Conservation (phyloP, 192 early-diverging fungal species). For the Backusella parvicylindrica region DNA sequence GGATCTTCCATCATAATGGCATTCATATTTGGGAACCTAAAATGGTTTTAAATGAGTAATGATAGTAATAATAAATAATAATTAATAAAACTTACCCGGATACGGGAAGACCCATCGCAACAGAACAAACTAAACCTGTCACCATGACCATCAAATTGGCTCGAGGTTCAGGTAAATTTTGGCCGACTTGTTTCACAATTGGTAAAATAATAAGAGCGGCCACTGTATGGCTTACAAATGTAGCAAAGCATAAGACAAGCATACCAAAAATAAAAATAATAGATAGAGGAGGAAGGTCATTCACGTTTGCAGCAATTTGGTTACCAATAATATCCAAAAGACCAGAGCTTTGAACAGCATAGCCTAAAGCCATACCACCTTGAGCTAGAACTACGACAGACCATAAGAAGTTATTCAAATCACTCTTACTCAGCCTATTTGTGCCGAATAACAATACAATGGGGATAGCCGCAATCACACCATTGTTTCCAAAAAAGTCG, state of each 20-base stretch:
- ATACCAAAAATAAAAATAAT: slow-evolving; percentile 56
- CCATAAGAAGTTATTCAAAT: slow-evolving; percentile 66
- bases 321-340: slow-evolving; percentile 56
- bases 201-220: slow-evolving; percentile 73
- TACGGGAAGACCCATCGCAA: slow-evolving; percentile 71
- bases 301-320: slow-evolving; percentile 44
- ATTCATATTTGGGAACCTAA: slow-evolving; percentile 76
- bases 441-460: slow-evolving; percentile 66
- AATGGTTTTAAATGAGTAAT: background rate
- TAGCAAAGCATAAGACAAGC: slow-evolving; percentile 61
- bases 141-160: slow-evolving; percentile 65
- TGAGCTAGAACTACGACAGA: slow-evolving; percentile 59
- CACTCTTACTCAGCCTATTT: slow-evolving; percentile 66
- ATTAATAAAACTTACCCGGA: slow-evolving; percentile 6
- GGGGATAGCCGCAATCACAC: slow-evolving; percentile 66
- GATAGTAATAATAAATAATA: background rate
- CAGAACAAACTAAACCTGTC: slow-evolving; percentile 51
- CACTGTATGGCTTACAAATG: slow-evolving; percentile 72
- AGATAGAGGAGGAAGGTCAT: slow-evolving; percentile 45
- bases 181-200: slow-evolving; percentile 64
- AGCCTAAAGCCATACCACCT: slow-evolving; percentile 70
- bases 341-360: slow-evolving; percentile 59
- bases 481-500: slow-evolving; percentile 64
- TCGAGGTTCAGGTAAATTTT: slow-evolving; percentile 53
- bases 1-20: slow-evolving; percentile 64